phyloP scores from a whole-genome alignment of 2,329 filamentous ascomycete genomes.

The Apiospora pterosperma region DNA sequence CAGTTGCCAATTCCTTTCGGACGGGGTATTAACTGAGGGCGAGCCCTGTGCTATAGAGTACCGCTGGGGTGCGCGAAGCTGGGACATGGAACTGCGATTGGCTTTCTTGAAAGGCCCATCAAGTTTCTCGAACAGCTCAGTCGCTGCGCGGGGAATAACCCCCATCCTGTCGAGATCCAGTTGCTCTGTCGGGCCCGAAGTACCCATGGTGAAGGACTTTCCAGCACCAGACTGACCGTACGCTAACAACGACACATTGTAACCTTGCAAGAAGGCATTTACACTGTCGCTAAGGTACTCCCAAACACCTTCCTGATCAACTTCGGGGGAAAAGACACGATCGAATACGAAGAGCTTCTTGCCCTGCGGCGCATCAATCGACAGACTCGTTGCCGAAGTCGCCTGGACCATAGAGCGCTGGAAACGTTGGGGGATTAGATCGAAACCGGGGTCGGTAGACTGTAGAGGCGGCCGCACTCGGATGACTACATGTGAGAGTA shows the following conservation, averaged over 20 bases:
- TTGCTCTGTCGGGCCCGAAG: slow-evolving; percentile 79
- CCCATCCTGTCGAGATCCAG: slow-evolving; percentile 71
- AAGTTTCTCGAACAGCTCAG: slow-evolving; percentile 83
- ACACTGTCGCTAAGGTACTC: slow-evolving; percentile 91
- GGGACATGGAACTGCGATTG: slow-evolving; percentile 68
- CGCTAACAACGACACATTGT: slow-evolving; percentile 96
- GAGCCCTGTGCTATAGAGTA: slow-evolving; percentile 58
- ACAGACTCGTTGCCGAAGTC: slow-evolving; percentile 76
- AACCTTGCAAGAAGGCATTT: slow-evolving; percentile 85
- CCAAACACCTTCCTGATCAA: slow-evolving; percentile 87
- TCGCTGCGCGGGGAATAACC: slow-evolving; percentile 90
- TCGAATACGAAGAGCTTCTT: slow-evolving; percentile 97
- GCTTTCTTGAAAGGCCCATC: slow-evolving; percentile 48
- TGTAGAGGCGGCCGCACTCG: slow-evolving; percentile 86
- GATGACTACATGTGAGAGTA: slow-evolving; percentile 58
- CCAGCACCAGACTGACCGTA: slow-evolving; percentile 97
- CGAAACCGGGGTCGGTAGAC: slow-evolving; percentile 83
- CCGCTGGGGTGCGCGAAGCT: slow-evolving; percentile 74
- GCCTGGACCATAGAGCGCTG: slow-evolving; percentile 90
- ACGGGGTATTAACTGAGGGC: slow-evolving; percentile 32
- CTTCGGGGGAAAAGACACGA: slow-evolving; percentile 81
- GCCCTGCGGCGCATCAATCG: slow-evolving; percentile 88
- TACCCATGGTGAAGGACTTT: slow-evolving; percentile 99
- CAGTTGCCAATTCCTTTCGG: slow-evolving; percentile 81
- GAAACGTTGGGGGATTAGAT: slow-evolving; percentile 93